Evolutionary conservation across 345 rosid genomes (phyloP).

Genomic region (Bretschneidera sinensis): DNA sequence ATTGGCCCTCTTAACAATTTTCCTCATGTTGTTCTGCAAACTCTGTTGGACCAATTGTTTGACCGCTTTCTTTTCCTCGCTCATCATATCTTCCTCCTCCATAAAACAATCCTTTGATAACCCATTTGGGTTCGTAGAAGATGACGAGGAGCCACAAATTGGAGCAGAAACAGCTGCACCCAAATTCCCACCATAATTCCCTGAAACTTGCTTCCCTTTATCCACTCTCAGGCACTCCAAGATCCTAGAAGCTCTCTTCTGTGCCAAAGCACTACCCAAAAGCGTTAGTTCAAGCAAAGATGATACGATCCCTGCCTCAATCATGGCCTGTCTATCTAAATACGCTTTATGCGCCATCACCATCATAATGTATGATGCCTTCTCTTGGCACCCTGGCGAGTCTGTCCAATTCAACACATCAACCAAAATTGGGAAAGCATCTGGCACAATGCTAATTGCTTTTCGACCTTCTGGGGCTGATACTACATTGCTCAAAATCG

Average conservation of each 20-base stretch:
- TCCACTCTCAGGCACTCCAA: conserved; percentile 70
- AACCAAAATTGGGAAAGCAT: conserved; percentile 67
- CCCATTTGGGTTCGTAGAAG: conserved; percentile 30
- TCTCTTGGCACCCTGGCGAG: conserved; percentile 91
- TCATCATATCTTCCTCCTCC: conserved; percentile 71
- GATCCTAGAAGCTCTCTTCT: conserved; percentile 94
- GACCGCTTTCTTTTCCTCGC: conserved; percentile 90
- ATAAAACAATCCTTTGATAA: conserved; percentile 35
- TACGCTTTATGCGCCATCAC: conserved; percentile 91
- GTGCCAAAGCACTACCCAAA: conserved; percentile 84
- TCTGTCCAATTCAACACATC: conserved; percentile 92
- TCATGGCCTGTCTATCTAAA: conserved; percentile 84
- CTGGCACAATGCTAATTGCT: conserved; percentile 48
- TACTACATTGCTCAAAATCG: conserved; percentile 71
- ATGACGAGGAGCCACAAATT: conserved; percentile 60
- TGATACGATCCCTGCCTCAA: conserved; percentile 80
- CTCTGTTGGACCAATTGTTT: conserved; percentile 86
- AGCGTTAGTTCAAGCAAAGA: conserved; percentile 84
- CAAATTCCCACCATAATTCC: conserved; percentile 45
- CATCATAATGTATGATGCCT: conserved; percentile 78
- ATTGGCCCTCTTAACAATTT: conserved; percentile 87
- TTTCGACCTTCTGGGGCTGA: conserved; percentile 82
- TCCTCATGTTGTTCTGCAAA: conserved; percentile 85
- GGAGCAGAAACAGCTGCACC: conserved; percentile 81
- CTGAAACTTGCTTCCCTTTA: conserved; percentile 86